Percentiles rank a stretch among this genome's conserved stretches.
phyloP scores from a whole-genome alignment of 2,329 filamentous ascomycete species.

The Tolypocladium paradoxum region DNA sequence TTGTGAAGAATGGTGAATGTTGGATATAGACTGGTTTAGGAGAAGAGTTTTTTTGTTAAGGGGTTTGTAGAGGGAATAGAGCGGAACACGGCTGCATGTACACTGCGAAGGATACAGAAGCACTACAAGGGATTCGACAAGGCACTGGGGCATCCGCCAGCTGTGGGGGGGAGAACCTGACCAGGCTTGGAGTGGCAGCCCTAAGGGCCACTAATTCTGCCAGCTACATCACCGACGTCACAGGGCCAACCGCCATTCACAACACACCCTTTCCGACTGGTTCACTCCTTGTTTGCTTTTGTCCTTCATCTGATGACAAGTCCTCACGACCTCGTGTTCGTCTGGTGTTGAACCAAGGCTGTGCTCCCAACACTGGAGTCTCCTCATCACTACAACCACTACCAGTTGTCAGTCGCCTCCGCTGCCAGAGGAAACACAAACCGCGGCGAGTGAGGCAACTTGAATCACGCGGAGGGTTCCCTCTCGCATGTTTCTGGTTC shows the following conservation, averaged over 20 bases:
- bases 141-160: background rate
- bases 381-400: background rate
- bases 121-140: background rate
- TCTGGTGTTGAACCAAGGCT: background rate
- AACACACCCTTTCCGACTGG: background rate
- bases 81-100: background rate
- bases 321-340: background rate
- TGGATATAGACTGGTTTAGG: background rate
- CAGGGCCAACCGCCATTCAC: background rate
- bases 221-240: background rate
- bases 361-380: background rate
- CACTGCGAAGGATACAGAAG: background rate
- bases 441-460: background rate
- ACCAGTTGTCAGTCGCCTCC: background rate
- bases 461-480: background rate
- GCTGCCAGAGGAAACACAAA: background rate
- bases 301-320: background rate
- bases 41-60: background rate
- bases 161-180: background rate
- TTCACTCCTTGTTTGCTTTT: background rate
- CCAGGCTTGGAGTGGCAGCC: background rate
- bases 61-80: background rate
- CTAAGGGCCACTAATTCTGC: background rate
- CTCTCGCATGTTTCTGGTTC: background rate
- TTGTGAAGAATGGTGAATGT: background rate